These are phyloP conservation scores for Xylaria arbuscula DNA, from an alignment of 2,329 filamentous ascomycete species.

Conservation along the genomic window DNA sequence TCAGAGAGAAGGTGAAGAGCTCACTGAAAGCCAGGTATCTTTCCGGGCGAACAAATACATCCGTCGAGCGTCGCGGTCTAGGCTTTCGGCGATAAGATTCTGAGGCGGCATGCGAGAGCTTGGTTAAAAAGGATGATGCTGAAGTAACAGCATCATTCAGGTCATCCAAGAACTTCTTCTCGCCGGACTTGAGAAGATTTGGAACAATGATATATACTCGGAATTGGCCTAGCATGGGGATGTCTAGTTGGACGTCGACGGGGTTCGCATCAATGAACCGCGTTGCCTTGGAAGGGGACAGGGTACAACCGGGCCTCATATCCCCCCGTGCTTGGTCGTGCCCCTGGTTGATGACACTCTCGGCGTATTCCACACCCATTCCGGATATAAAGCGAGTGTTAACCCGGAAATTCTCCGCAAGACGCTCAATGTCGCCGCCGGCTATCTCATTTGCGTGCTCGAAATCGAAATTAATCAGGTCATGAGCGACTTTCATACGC, in stretches of 20 bases:
- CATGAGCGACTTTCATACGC: slow-evolving; percentile 69
- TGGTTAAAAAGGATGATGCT: slow-evolving; percentile 65
- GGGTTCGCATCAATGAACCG: slow-evolving; percentile 83
- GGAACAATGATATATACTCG: slow-evolving; percentile 77
- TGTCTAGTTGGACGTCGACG: slow-evolving; percentile 80
- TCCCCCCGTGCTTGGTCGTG: slow-evolving; percentile 57
- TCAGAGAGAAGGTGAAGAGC: slow-evolving; percentile 74
- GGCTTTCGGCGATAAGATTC: slow-evolving; percentile 71
- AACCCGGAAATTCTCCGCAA: slow-evolving; percentile 75
- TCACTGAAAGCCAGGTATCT: slow-evolving; percentile 76
- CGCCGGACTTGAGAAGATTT: slow-evolving; percentile 66
- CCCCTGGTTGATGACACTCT: slow-evolving; percentile 62
- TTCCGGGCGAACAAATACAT: slow-evolving; percentile 74
- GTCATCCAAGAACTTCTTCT: slow-evolving; percentile 63
- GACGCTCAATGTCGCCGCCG: slow-evolving; percentile 69
- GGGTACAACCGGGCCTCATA: slow-evolving; percentile 64
- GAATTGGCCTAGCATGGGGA: slow-evolving; percentile 82
- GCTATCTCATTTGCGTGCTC: slow-evolving; percentile 68
- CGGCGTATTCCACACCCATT: slow-evolving; percentile 71
- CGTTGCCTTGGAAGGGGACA: slow-evolving; percentile 76
- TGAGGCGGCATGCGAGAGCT: slow-evolving; percentile 68
- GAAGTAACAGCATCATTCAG: slow-evolving; percentile 67
- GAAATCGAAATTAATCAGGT: slow-evolving; percentile 69
- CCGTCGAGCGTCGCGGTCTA: slow-evolving; percentile 66
- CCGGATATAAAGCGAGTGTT: slow-evolving; percentile 81